Evolutionary conservation across 352 stramenopile genomes (phyloP), one percentile per base, ranked within the genome.

Genomic region (Globisporangium emineosum): DNA sequence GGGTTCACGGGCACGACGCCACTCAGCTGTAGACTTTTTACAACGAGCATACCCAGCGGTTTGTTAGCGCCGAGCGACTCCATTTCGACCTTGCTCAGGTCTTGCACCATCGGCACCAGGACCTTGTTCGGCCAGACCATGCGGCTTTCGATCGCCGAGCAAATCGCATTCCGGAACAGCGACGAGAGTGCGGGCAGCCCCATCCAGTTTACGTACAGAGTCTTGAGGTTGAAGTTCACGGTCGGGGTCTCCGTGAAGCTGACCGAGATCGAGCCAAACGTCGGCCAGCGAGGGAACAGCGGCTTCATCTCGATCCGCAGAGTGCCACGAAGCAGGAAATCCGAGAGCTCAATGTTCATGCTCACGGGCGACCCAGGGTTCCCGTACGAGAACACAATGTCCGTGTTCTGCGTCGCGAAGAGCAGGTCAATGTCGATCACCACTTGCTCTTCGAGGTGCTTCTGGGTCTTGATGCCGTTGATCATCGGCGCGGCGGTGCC

Each of bases 91-190:
- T 76, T 75, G 63, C 71, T 81, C 32, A 81, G 64, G 30, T 81
- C 74, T 10, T 79, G 62, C n/a, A 81, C 74, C 9, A 81, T 62
- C 30, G 74, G 74, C 23, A 81, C 69, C 12, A 81, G 23, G 55
- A 77, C 71, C 60, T 79, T 78, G 69, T 81, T 79, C 27, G 74
- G 74, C 74, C 74, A 81, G 45, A 79, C 72, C 15, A 63, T 62
- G 19, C 64, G 64, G 27, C 69, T 73, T 57, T 79, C 74, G 37
- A 81, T 65, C 17, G 71, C 71, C 1, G 57, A 65, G 23, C 69
- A 66, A 59, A 81, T 79, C 33, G 71, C 71, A 8, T 70, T 75
- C 17, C 71, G 74, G 55, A 81, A 77, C 55, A 73, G 64, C 23
- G 74, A 77, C 57, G 74, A 81, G 27, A 81, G 67, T 23, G 74